Conservation (phyloP, 805 yeast species). For the Jamesozyma gamospora region DNA sequence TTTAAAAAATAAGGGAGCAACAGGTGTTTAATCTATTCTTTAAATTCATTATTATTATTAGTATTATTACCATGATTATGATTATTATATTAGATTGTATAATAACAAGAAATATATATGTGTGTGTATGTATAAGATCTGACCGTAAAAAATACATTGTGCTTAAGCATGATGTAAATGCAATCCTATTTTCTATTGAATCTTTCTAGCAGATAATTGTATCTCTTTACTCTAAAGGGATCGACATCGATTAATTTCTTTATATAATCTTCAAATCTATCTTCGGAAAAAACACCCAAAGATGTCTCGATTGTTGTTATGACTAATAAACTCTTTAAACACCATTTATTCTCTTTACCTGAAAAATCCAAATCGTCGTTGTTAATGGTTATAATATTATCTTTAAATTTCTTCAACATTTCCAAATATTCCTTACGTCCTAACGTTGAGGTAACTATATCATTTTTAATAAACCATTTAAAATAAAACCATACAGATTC, state of each 20-base stretch:
- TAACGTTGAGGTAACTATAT: constrained; percentile 21
- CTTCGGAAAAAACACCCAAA: constrained; percentile 27
- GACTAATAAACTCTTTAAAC: constrained; percentile 51
- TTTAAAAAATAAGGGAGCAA: neutral
- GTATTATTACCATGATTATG: too few relatives aligned
- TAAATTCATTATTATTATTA: too few relatives aligned
- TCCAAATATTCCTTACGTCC: constrained; percentile 25
- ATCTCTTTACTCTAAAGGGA: constrained; percentile 56
- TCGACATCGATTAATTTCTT: constrained; percentile 43
- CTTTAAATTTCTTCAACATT: constrained; percentile 38
- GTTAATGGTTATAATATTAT: constrained; percentile 50
- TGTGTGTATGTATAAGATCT: neutral
- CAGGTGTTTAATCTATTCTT: too few relatives aligned
- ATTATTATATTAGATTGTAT: too few relatives aligned
- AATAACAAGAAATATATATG: too few relatives aligned
- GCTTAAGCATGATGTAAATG: neutral
- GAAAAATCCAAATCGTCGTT: constrained; percentile 63
- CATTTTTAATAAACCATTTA: constrained; percentile 56
- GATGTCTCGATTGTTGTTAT: constrained; percentile 31
- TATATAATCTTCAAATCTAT: constrained; percentile 25
- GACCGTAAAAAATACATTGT: too few relatives aligned
- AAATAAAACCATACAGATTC: constrained; percentile 88
- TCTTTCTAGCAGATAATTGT: constrained; percentile 31
- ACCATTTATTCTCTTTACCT: constrained; percentile 61
- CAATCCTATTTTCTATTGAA: neutral